These are phyloP conservation scores for Phyllosticta paracitricarpa DNA, from an alignment of 2,329 filamentous ascomycete species.

Conservation along the genomic window DNA sequence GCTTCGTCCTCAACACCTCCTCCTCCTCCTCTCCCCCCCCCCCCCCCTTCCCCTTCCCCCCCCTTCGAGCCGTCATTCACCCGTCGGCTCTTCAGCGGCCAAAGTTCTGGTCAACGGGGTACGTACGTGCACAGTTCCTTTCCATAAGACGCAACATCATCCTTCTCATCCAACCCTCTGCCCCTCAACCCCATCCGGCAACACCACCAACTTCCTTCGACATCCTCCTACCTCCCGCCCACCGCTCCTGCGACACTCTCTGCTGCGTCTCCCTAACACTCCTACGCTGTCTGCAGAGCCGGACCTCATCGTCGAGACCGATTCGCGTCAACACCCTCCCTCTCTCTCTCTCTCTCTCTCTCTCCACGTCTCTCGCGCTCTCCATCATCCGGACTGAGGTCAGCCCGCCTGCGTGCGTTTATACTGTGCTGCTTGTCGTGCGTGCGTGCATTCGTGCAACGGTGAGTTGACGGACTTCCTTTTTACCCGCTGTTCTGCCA, in stretches of 20 bases:
- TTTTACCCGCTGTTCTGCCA: neutral
- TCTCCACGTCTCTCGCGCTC: neutral
- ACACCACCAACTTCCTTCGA: neutral
- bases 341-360: conserved; percentile 5
- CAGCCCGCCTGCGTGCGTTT: neutral
- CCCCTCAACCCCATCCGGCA: neutral
- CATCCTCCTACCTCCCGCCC: neutral
- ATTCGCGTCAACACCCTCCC: conserved; percentile 4
- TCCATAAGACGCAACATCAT: conserved; percentile 8
- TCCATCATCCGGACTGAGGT: neutral
- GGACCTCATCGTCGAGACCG: conserved; percentile 4
- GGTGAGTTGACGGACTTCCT: conserved; percentile 4
- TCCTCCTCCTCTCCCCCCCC: conserved; percentile 18
- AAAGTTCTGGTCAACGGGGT: conserved; percentile 11
- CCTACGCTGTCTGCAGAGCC: neutral
- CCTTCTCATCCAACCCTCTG: conserved; percentile 6
- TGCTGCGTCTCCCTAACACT: neutral
- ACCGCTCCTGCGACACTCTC: neutral
- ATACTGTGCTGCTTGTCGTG: conserved; percentile 1
- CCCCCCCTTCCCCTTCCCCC: conserved; percentile 6
- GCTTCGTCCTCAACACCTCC: conserved; percentile 14
- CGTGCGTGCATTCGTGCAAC: conserved; percentile 1
- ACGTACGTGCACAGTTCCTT: conserved; percentile 10
- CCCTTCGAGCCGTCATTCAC: conserved; percentile 13
- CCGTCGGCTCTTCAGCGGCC: conserved; percentile 11